Percentiles rank a stretch among this genome's conserved stretches.
Conservation (phyloP, 352 stramenopile genomes). For the Globisporangium viniferum region DNA sequence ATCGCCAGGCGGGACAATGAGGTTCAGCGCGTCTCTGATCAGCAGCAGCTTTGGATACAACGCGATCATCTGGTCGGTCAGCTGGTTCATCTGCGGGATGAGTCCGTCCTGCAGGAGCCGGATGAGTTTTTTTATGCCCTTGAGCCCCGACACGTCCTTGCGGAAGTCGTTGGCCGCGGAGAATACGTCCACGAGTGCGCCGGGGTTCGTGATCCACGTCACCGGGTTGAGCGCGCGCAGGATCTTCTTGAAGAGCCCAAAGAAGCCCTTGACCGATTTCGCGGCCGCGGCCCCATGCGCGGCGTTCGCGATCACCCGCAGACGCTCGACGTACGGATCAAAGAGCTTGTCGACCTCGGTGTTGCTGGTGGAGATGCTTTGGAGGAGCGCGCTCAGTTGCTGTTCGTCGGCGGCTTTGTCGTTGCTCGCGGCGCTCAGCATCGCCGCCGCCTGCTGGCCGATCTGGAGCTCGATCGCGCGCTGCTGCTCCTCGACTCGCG, state of each 20-base stretch:
- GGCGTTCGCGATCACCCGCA: slow-evolving; percentile 1
- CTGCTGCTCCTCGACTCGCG: neutral
- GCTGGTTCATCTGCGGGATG: slow-evolving; percentile 6
- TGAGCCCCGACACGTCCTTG: slow-evolving; percentile 1
- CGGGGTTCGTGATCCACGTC: slow-evolving; percentile 1
- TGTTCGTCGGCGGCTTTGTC: neutral
- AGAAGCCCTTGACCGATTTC: neutral
- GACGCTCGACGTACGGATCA: neutral
- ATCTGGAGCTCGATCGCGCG: slow-evolving; percentile 1
- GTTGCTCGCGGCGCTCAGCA: neutral
- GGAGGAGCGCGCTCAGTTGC: neutral
- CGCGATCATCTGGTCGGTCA: neutral
- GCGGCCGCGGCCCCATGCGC: neutral
- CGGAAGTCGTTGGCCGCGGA: slow-evolving; percentile 2
- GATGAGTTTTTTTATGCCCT: neutral
- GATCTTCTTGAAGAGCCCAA: slow-evolving; percentile 4
- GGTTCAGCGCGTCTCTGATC: neutral
- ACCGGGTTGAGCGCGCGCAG: neutral
- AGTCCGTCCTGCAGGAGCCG: slow-evolving; percentile 3
- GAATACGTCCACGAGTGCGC: neutral
- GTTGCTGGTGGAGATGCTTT: neutral
- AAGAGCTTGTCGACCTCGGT: slow-evolving; percentile 1
- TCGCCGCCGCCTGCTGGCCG: neutral
- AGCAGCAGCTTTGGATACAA: neutral
- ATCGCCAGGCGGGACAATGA: neutral